A percentile compares a stretch with the other conserved stretches of the same genome.
Conservation (phyloP, 164 flowering plant species). For the Echeveria elegans region DNA sequence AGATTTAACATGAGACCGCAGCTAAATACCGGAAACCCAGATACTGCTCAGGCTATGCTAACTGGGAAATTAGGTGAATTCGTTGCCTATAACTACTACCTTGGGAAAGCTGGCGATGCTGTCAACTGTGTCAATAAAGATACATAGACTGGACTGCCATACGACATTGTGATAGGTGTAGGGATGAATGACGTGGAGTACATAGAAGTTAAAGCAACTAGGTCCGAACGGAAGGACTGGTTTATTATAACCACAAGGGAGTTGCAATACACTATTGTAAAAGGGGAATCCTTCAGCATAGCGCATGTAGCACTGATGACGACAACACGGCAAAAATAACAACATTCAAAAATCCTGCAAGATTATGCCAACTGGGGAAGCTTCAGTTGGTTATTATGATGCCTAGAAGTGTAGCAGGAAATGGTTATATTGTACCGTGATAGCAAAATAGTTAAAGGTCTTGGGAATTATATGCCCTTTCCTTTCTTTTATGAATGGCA, state of each 20-base stretch:
- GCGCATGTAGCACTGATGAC: conserved; percentile 48
- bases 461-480: too few relatives aligned
- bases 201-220: conserved; percentile 90
- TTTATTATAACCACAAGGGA: conserved; percentile 61
- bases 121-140: conserved; percentile 77
- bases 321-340: conserved; percentile 39
- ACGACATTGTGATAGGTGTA: conserved; percentile 46
- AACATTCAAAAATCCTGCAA: conserved; percentile 53
- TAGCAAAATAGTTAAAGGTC: neutral
- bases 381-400: conserved; percentile 56
- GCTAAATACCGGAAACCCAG: conserved; percentile 30
- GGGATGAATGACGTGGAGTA: conserved; percentile 34
- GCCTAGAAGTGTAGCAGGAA: conserved; percentile 26
- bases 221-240: conserved; percentile 65
- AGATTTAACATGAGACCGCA: conserved; percentile 27
- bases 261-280: conserved; percentile 76
- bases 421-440: neutral
- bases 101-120: conserved; percentile 22
- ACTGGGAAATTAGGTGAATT: conserved; percentile 74
- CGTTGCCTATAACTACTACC: conserved; percentile 58
- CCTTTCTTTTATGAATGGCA: too few relatives aligned
- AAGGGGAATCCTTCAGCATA: conserved; percentile 68
- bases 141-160: conserved; percentile 73
- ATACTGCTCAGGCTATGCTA: conserved; percentile 30
- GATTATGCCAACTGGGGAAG: conserved; percentile 44